Conservation (phyloP, 306 rosid genomes). For the Calophaca sinica region DNA sequence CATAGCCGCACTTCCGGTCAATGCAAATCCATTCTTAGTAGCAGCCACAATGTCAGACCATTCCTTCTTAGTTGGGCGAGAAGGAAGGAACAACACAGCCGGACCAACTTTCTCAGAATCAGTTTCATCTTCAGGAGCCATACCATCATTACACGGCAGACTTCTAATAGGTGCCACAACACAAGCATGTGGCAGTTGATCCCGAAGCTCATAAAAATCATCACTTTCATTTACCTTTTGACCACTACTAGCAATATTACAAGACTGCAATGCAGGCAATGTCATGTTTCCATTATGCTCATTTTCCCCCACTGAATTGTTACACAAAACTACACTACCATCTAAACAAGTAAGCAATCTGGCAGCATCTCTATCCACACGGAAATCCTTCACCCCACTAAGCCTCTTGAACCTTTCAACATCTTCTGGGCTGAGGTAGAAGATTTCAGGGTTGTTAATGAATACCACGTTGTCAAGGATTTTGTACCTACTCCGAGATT, state of each 20-base stretch:
- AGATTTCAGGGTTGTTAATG: constrained; percentile 53
- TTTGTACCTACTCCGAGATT: constrained; percentile 34
- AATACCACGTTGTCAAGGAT: constrained; percentile 53
- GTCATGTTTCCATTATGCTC: constrained; percentile 34
- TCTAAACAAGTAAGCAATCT: constrained; percentile 44
- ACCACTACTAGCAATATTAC: constrained; percentile 3
- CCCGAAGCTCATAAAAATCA: constrained; percentile 37
- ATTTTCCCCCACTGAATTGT: too few relatives aligned
- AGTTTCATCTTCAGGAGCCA: constrained; percentile 48
- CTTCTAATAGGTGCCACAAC: constrained; percentile 58
- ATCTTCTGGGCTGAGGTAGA: constrained; percentile 53
- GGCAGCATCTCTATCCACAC: constrained; percentile 56
- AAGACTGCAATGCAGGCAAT: neutral
- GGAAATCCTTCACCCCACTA: constrained; percentile 62
- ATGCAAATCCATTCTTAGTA: constrained; percentile 59
- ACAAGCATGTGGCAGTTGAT: constrained; percentile 47
- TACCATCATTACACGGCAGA: constrained; percentile 52
- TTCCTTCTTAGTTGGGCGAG: constrained; percentile 62
- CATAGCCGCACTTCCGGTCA: constrained; percentile 77
- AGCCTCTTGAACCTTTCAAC: constrained; percentile 76
- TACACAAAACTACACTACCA: neutral
- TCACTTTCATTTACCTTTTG: constrained; percentile 35
- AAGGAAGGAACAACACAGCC: constrained; percentile 65
- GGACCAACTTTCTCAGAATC: constrained; percentile 55
- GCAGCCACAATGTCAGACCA: constrained; percentile 66